Evolutionary conservation across 2,329 filamentous ascomycete species (phyloP), one percentile per base, ranked within the genome.

Genomic region (Fusarium siculi): DNA sequence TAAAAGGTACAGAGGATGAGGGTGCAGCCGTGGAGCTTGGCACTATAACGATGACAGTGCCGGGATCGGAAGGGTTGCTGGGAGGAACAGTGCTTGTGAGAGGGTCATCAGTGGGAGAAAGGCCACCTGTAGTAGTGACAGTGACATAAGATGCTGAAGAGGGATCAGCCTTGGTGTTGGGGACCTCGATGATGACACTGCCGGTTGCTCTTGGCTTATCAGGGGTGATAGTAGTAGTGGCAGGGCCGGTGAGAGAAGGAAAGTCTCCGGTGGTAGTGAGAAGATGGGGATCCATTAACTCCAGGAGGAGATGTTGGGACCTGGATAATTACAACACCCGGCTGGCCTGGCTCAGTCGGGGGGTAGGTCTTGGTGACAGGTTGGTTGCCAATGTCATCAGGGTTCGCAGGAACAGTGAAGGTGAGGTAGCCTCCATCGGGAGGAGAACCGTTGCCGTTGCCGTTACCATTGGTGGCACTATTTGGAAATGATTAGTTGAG

Each of bases 161-260:
- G 2, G 36, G 1, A 21, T 0, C 11, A 25, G 2, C 1, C 0
- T 21, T 16, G 2, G 37, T 23, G 37, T n/a, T 44, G 2, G 53
- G 53, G 11, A 55, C 37, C 37, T 55, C 21, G 4, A 55, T 6
- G 7, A 55, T 55, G 3, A 55, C 53, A 34, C 28, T 55, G 0
- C 53, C 53, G 2, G 53, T 43, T 11, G 21, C 37, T 11, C 53
- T 37, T 2, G 53, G 37, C 11, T 8, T 19, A n/a, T 23, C 9
- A 19, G 53, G 53, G 3, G 53, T 19, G 21, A 55, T 14, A 0
- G 37, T 55, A 0, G 30, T 55, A 3, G 52, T 55, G 28, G 2
- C 8, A 9, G 28, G 28, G 28, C 28, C 28, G 4, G 37, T 55
- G 4, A 55, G 53, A 6, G 37, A 43, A 11, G 53, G 37, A 2